A percentile compares a stretch with the other conserved stretches of the same genome.
phyloP scores from a whole-genome alignment of 768 basidiomycete species.

The Kwoniella shandongensis region DNA sequence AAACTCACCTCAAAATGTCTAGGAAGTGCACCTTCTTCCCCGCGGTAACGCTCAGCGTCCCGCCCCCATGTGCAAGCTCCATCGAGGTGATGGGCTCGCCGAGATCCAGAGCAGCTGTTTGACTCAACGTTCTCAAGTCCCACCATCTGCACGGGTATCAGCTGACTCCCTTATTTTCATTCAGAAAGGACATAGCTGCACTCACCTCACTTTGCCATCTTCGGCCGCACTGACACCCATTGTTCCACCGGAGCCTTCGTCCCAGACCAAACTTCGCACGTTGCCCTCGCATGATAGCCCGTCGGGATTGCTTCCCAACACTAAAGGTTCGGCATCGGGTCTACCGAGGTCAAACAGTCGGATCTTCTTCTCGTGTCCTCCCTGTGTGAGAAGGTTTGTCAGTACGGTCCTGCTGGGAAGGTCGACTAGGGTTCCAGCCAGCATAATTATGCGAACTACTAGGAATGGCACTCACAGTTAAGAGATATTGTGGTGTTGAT shows the following conservation, averaged over 20 bases:
- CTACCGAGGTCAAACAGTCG: slow-evolving; percentile 85
- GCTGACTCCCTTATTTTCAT: background rate
- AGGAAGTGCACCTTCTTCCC: slow-evolving; percentile 92
- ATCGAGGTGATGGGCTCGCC: slow-evolving; percentile 84
- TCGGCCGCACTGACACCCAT: slow-evolving; percentile 83
- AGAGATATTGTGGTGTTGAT: slow-evolving; percentile 48
- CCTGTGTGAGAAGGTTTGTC: slow-evolving; percentile 54
- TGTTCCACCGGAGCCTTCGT: slow-evolving; percentile 69
- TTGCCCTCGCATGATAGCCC: slow-evolving; percentile 77
- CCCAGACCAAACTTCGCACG: slow-evolving; percentile 90
- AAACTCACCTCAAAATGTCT: slow-evolving; percentile 60
- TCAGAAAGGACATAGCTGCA: slow-evolving; percentile 7
- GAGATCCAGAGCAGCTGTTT: slow-evolving; percentile 70
- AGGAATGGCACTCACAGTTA: slow-evolving; percentile 52
- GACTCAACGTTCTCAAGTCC: slow-evolving; percentile 78
- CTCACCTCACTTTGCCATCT: slow-evolving; percentile 84
- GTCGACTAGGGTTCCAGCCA: too few species aligned
- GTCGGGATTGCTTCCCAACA: slow-evolving; percentile 63
- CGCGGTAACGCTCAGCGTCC: slow-evolving; percentile 81
- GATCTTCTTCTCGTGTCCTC: slow-evolving; percentile 96
- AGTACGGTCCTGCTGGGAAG: background rate
- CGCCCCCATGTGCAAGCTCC: slow-evolving; percentile 78
- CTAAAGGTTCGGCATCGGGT: slow-evolving; percentile 83
- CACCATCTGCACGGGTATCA: slow-evolving; percentile 70
- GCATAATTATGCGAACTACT: too few species aligned